Conservation (phyloP, 495 filamentous ascomycete genomes). For the Aspergillus wentii region DNA sequence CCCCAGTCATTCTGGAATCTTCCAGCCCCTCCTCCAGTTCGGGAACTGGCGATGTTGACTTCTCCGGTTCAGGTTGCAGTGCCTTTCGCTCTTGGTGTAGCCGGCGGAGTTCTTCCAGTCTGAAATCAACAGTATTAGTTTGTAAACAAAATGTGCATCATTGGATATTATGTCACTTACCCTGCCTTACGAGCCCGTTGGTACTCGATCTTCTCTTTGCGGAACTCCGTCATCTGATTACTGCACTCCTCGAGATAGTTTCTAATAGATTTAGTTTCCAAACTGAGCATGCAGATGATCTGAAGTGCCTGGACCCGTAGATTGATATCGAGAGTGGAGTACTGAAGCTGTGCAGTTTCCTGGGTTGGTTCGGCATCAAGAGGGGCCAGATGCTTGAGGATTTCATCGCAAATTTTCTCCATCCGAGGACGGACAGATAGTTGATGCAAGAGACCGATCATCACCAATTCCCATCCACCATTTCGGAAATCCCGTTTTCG, state of each 20-base stretch:
- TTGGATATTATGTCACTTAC: constrained; percentile 56
- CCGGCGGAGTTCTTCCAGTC: constrained; percentile 74
- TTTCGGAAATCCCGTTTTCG: constrained; percentile 80
- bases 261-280: constrained; percentile 78
- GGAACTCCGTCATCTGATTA: constrained; percentile 84
- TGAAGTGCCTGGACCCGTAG: constrained; percentile 74
- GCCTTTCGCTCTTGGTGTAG: constrained; percentile 87
- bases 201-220: constrained; percentile 92
- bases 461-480: constrained; percentile 86
- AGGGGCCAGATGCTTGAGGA: constrained; percentile 76
- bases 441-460: constrained; percentile 82
- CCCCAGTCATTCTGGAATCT: constrained; percentile 64
- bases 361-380: constrained; percentile 64
- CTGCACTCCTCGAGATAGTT: constrained; percentile 87
- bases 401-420: constrained; percentile 68
- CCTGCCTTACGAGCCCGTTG: constrained; percentile 76
- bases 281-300: constrained; percentile 80
- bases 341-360: constrained; percentile 67
- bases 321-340: constrained; percentile 74
- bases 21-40: constrained; percentile 48
- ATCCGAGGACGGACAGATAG: constrained; percentile 70
- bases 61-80: constrained; percentile 62
- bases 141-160: constrained; percentile 1
- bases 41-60: constrained; percentile 60
- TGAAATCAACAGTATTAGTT: constrained; percentile 31